Base-by-base conservation (phyloP, 1,284 basidiomycete genomes). In the Amylostereum chailletii region DNA sequence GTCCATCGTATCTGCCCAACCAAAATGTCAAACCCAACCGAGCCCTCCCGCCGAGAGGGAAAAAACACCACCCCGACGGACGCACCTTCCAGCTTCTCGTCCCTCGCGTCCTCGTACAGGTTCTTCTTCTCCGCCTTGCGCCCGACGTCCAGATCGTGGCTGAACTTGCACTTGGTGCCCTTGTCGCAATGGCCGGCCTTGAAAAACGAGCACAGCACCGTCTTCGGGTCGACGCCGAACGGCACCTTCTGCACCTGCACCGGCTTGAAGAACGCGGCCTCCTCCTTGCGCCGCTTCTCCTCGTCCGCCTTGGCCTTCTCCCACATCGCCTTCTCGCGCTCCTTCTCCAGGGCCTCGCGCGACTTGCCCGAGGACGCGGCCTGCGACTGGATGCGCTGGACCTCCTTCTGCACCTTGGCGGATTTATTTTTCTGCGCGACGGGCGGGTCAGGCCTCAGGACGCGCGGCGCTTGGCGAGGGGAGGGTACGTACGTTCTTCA, bases 91-190 rank as follows among this genome's bases (percentile, higher is more conserved):
- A 80, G 65, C 68, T 94, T 84, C 48, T 89, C 85, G 62, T 91
- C 90, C 56, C 95, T 75, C 54, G 68, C 75, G 67, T 99, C 95
- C 62, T 84, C 87, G 66, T 99, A 99, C 57, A 99, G 63, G 67
- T 97, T 94, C 75, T 88, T 93, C 83, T 99, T 99, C 66, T 95
- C 90, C 44, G 88, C 86, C 69, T 96, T 98, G 54, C 95, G 72
- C 26, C 80, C 92, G 26, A 96, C 82, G 60, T 98, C 80, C 53
- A 82, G 58, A 70, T 96, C 86, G 68, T 99, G 95, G 55, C 91
- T 95, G 69, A 94, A 98, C 73, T 96, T 98, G 73, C 94, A 96
- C 70, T 92, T 92, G 65, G 57, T 81, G 31, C 87, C 93, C 71
- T 95, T 96, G 34, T 92, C 89, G 62, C 94, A 97, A 47, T 71